Evolutionary conservation across 2,329 filamentous ascomycete genomes (phyloP).

Genomic region (Huntiella savannae): DNA sequence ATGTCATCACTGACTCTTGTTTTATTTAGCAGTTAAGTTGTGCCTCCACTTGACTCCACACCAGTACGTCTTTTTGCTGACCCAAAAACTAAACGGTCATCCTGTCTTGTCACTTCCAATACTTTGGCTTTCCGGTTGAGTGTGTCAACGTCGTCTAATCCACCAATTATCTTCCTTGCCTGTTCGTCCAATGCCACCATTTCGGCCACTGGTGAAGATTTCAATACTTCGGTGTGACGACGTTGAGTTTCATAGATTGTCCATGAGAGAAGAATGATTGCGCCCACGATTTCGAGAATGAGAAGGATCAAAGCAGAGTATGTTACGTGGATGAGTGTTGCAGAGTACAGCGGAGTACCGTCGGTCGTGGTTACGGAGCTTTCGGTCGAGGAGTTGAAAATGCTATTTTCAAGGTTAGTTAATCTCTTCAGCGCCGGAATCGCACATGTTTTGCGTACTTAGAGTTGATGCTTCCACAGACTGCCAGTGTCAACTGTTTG

Average conservation of each 20-base stretch:
- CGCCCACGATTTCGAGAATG: conserved; percentile 13
- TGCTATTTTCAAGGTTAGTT: not conserved
- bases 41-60: too few species aligned
- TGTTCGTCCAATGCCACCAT: conserved; percentile 15
- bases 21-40: too few species aligned
- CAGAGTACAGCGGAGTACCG: conserved; percentile 12
- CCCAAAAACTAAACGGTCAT: not conserved
- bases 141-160: conserved; percentile 8
- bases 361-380: conserved; percentile 5
- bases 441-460: not conserved
- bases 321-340: conserved; percentile 14
- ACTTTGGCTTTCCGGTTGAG: conserved; percentile 11
- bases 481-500: not conserved
- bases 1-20: too few species aligned
- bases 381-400: not conserved
- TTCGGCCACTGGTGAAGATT: conserved; percentile 15
- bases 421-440: not conserved
- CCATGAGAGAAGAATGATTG: conserved; percentile 13
- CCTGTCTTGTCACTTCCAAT: conserved; percentile 9
- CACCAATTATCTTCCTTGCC: conserved; percentile 8
- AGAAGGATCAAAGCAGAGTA: conserved; percentile 16
- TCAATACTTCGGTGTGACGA: conserved; percentile 14
- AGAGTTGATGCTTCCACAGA: not conserved
- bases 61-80: too few species aligned
- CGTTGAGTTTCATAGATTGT: conserved; percentile 15